These are phyloP conservation scores for Xylariaceae sp. DNA, from an alignment of 2,329 filamentous ascomycete species.

Conservation along the genomic window DNA sequence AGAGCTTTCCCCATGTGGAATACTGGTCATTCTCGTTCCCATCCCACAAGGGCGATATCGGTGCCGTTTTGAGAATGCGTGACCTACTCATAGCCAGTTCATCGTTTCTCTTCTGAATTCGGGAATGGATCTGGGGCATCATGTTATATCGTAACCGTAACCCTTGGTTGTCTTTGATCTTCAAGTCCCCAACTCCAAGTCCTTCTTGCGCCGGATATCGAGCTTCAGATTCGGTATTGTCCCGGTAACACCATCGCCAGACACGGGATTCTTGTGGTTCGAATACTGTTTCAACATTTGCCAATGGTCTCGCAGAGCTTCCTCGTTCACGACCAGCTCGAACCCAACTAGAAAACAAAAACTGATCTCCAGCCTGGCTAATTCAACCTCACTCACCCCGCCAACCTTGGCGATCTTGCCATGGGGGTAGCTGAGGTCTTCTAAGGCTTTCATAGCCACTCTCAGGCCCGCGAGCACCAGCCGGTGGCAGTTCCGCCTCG, in stretches of 20 bases:
- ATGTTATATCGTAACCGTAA: not conserved
- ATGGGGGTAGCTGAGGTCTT: slow-evolving; percentile 86
- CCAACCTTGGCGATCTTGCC: slow-evolving; percentile 80
- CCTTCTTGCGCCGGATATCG: slow-evolving; percentile 19
- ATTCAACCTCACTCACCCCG: slow-evolving; percentile 75
- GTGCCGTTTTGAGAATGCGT: not conserved
- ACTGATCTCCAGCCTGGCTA: slow-evolving; percentile 81
- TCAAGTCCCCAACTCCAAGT: not conserved
- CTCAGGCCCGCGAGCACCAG: slow-evolving; percentile 77
- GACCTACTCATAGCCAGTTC: not conserved
- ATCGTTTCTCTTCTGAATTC: not conserved
- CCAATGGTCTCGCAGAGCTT: slow-evolving; percentile 61
- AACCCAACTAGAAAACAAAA: slow-evolving; percentile 86
- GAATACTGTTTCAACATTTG: slow-evolving; percentile 49
- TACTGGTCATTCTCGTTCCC: not conserved
- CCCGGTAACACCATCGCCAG: not conserved
- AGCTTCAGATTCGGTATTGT: slow-evolving; percentile 23
- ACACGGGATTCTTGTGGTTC: not conserved
- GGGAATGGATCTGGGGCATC: not conserved
- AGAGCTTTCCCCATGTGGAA: not conserved
- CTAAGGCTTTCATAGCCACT: slow-evolving; percentile 91
- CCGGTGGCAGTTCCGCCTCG: slow-evolving; percentile 78
- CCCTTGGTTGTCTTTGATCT: not conserved
- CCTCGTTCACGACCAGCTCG: slow-evolving; percentile 63
- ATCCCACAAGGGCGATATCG: not conserved